phyloP scores from a whole-genome alignment of 345 rosid species.

The Eucalyptus paniculata region DNA sequence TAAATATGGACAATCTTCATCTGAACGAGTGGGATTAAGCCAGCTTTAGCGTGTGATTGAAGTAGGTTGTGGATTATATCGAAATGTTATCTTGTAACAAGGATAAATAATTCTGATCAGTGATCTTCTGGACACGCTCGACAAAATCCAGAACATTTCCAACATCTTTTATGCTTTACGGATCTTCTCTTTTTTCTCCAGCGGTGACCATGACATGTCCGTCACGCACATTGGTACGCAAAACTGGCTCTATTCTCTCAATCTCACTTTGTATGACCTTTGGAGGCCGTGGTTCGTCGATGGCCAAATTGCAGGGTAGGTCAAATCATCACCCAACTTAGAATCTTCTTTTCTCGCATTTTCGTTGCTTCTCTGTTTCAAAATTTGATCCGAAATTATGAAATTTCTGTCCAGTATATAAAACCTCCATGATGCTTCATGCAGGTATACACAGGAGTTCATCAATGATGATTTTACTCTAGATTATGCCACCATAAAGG shows the following conservation, averaged over 20 bases:
- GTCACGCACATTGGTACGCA: slow-evolving; percentile 10
- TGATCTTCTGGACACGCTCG: background rate
- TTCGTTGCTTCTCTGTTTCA: background rate
- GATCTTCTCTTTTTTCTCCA: background rate
- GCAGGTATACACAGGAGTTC: slow-evolving; percentile 11
- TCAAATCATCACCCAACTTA: background rate
- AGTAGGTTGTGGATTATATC: background rate
- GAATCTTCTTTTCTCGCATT: background rate
- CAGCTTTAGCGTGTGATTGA: background rate
- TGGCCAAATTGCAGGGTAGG: slow-evolving; percentile 22
- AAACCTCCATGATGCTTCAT: background rate
- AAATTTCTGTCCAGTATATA: background rate
- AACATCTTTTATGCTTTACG: background rate
- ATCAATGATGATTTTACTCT: background rate
- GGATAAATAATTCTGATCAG: background rate
- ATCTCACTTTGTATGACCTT: background rate
- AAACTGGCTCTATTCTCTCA: slow-evolving; percentile 4
- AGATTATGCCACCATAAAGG: slow-evolving; percentile 8
- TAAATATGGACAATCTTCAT: background rate
- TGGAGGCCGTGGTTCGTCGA: slow-evolving; percentile 13
- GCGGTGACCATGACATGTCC: slow-evolving; percentile 18
- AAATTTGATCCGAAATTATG: background rate
- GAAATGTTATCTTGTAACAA: background rate
- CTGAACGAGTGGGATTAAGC: background rate
- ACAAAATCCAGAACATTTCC: too few species aligned